A percentile compares a stretch with the other conserved stretches of the same genome.
These are phyloP conservation scores for Rhododendron mucronatum DNA, from an alignment of 148 eudicot species.

Conservation along the genomic window DNA sequence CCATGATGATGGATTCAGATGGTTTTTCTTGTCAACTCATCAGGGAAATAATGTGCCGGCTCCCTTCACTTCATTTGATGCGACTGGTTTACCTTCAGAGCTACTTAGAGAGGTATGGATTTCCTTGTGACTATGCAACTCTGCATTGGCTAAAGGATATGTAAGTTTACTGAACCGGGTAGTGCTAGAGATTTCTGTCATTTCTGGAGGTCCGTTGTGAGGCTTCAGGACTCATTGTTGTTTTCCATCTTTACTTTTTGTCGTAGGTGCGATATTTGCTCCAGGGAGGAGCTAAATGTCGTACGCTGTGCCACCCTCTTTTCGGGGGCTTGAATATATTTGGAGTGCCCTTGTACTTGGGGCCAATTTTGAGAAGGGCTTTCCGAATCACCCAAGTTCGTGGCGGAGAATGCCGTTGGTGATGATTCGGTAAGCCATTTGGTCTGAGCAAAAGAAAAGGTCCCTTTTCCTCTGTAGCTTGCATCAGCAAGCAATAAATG, in stretches of 20 bases:
- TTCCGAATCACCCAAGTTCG: conserved; percentile 65
- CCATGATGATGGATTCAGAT: neutral
- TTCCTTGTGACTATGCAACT: conserved; percentile 19
- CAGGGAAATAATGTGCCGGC: conserved; percentile 77
- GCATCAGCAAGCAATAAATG: conserved; percentile 62
- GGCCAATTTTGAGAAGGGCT: conserved; percentile 75
- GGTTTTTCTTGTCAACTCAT: conserved; percentile 10
- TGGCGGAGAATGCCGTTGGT: conserved; percentile 60
- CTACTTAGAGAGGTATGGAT: conserved; percentile 70
- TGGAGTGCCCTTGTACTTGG: conserved; percentile 60
- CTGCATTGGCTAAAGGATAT: conserved; percentile 12
- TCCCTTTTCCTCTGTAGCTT: conserved; percentile 65
- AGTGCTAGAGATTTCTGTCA: conserved; percentile 32
- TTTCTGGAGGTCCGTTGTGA: conserved; percentile 42
- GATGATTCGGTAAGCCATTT: conserved; percentile 84
- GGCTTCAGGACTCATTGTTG: conserved; percentile 41
- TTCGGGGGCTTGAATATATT: conserved; percentile 55
- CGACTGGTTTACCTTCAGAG: conserved; percentile 78
- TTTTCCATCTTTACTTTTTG: conserved; percentile 58
- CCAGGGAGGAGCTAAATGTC: conserved; percentile 97
- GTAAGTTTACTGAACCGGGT: conserved; percentile 28
- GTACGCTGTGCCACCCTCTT: conserved; percentile 89
- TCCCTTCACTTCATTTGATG: conserved; percentile 77
- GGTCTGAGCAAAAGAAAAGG: conserved; percentile 50
- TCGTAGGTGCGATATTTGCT: conserved; percentile 99